Base-by-base conservation (phyloP, 2,329 filamentous ascomycete genomes). In the Plectosphaerella plurivora region DNA sequence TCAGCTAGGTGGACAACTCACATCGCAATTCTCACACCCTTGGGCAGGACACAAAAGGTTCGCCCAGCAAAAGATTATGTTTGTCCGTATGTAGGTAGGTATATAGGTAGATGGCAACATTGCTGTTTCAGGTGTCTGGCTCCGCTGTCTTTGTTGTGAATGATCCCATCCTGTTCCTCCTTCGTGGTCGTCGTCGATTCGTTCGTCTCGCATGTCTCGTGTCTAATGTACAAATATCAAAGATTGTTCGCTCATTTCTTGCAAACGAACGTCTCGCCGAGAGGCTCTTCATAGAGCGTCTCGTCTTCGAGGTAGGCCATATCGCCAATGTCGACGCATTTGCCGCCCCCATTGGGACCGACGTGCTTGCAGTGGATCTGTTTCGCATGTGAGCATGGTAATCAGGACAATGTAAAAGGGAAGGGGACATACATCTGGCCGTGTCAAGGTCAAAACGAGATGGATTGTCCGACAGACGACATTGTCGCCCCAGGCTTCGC, bases 401-500 rank as follows among this genome's bases (percentile, higher is more conserved):
- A n/a, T 9, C 9, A 9, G 28, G 22, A 18, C n/a, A 14, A 15
- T 15, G 33, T 18, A 37, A 33, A 16, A 18, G 22, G 47, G 46
- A 4, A 37, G 22, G 7, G 15, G 45, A 60, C 62, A 56, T 52
- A 66, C 63, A 50, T 65, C 61, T 22, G 63, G 64, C 22, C 62
- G 58, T 14, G 60, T 54, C 33, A 58, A 56, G 14, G 63, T 63
- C 4, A 75, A 61, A 18, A 74, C 60, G 24, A 73, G 53, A 56
- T 75, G 73, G 41, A 75, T 70, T 8, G 61, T 65, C 3, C 72
- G 61, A 56, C 71, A 75, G 24, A 70, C 70, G 9, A 75, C 59
- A 49, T 73, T 74, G 54, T 76, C 71, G 10, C 69, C 71, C 69
- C 71, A 75, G 1, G 67, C 66, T 54, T 73, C 67, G 49, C 73